Conservation (phyloP, 1,139 yeast genomes). For the Pichia sp. region DNA sequence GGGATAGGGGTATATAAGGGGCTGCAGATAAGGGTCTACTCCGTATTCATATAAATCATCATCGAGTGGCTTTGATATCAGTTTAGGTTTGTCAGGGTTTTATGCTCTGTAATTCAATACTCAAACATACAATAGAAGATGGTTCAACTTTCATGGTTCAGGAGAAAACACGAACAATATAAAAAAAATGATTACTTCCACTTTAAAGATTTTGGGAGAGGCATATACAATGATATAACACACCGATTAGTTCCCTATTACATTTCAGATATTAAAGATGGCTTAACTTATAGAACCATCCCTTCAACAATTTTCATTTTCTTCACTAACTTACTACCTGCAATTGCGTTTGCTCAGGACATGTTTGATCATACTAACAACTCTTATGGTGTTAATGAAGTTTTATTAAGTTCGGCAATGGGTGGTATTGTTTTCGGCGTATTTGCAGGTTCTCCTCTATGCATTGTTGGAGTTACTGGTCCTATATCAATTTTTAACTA, state of each 20-base stretch:
- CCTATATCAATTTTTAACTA: conserved; percentile 89
- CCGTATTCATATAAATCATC: no score
- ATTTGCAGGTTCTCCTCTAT: conserved; percentile 82
- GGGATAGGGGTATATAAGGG: no score
- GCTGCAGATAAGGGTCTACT: no score
- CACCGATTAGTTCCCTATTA: conserved; percentile 57
- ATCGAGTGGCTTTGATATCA: no score
- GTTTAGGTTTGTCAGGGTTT: no score
- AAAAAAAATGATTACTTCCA: conserved; percentile 17
- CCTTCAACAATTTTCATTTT: conserved; percentile 80
- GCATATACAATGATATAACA: conserved; percentile 50
- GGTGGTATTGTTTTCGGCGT: conserved; percentile 88
- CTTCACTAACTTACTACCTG: conserved; percentile 87
- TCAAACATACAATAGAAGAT: background rate
- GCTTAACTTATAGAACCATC: conserved; percentile 78
- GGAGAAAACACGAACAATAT: conserved; percentile 3
- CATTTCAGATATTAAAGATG: conserved; percentile 73
- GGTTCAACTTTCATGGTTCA: background rate
- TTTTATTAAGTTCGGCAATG: conserved; percentile 72
- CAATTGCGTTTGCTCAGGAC: conserved; percentile 94
- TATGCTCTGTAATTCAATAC: background rate
- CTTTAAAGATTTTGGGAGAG: conserved; percentile 39
- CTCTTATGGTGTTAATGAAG: conserved; percentile 88
- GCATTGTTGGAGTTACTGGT: conserved; percentile 97
- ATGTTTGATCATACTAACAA: conserved; percentile 87